A percentile compares a stretch with the other conserved stretches of the same genome.
These are phyloP conservation scores for Glaciozyma martinii DNA, from an alignment of 768 basidiomycete species.

Conservation along the genomic window DNA sequence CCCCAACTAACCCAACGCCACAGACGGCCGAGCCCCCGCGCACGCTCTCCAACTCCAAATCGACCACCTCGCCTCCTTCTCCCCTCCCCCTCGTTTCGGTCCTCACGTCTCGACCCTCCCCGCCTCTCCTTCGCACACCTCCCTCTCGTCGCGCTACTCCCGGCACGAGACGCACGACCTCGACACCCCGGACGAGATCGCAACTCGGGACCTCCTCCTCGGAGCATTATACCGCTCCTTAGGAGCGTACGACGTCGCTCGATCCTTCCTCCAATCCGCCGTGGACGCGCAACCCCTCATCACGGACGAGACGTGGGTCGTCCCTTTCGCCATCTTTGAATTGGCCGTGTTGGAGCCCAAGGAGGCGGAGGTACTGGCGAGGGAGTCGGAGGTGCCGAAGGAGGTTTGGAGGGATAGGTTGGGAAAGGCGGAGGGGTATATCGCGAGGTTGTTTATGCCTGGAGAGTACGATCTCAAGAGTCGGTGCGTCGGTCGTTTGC, in stretches of 20 bases:
- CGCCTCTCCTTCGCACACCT: not conserved
- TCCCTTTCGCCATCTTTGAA: slow-evolving; percentile 16
- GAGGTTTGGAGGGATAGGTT: slow-evolving; percentile 3
- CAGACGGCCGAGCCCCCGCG: slow-evolving; percentile 4
- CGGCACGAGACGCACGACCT: slow-evolving; percentile 13
- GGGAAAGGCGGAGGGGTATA: slow-evolving; percentile 5
- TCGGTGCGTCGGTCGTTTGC: slow-evolving; percentile 1
- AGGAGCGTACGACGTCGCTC: not conserved
- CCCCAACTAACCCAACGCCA: too few species aligned
- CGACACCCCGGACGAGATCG: slow-evolving; percentile 25
- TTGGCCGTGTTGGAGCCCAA: slow-evolving; percentile 1
- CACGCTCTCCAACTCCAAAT: slow-evolving; percentile 9
- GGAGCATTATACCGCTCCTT: slow-evolving; percentile 20
- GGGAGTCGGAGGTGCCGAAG: not conserved
- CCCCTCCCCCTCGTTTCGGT: slow-evolving; percentile 7
- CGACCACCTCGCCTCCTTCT: slow-evolving; percentile 17
- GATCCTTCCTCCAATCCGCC: slow-evolving; percentile 5
- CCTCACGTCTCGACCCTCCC: not conserved
- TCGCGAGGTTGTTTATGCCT: slow-evolving; percentile 1
- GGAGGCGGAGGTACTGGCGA: slow-evolving; percentile 9
- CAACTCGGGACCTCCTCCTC: slow-evolving; percentile 28
- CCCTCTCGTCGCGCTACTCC: not conserved
- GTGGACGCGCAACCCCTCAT: not conserved
- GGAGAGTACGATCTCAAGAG: slow-evolving; percentile 21
- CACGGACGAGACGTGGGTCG: slow-evolving; percentile 21